Evolutionary conservation across 306 rosid genomes (phyloP), one percentile per base, ranked within the genome.

Genomic region (Chamaecrista fasciculata): DNA sequence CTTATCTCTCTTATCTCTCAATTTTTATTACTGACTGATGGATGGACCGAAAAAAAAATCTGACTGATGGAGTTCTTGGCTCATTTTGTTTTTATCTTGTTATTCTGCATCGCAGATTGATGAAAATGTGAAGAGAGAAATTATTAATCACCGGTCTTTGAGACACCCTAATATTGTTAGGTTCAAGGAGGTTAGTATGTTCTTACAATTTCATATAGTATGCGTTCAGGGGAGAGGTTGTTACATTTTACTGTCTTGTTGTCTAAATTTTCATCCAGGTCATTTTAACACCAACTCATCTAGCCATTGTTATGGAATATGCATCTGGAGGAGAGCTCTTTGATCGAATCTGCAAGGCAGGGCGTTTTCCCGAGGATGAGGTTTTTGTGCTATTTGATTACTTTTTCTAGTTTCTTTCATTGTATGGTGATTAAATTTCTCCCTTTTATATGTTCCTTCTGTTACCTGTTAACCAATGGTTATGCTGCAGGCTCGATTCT

Each of bases 291-390:
- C 95, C 98, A 44, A 87, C 98, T 33, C 98, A 92, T 85, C 76
- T 92, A 75, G 98, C 98, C 26, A 92, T 92, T 83, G 93, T 87
- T 42, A 90, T 92, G 98, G 96, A 92, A 79, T 92, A 81, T 81
- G 98, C 98, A 59, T 84, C 98, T 24, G 98, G 98, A 66, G 98
- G 98, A 52, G 98, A 92, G 79, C 81, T 92, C 39, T 92, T 92
- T 62, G 89, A 83, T 14, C 81, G 91, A 44, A 92, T 92, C 37
- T 26, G 82, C 87, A 86, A 78, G 21, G 89, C 87, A 23, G 96
- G 95, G 39, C 98, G 86, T 66, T 89, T 92, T 78, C 74, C 76
- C 19, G 98, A 92, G 84, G 93, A 92, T 34, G 98, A 92, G 98
- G 98, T 92, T 56, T 46, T 25, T 28, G 24, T 44, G n/a, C 18